Percentiles rank a stretch among this genome's conserved stretches.
Evolutionary conservation across 2,329 filamentous ascomycete species (phyloP).

Genomic region (Anisogramma anomala): DNA sequence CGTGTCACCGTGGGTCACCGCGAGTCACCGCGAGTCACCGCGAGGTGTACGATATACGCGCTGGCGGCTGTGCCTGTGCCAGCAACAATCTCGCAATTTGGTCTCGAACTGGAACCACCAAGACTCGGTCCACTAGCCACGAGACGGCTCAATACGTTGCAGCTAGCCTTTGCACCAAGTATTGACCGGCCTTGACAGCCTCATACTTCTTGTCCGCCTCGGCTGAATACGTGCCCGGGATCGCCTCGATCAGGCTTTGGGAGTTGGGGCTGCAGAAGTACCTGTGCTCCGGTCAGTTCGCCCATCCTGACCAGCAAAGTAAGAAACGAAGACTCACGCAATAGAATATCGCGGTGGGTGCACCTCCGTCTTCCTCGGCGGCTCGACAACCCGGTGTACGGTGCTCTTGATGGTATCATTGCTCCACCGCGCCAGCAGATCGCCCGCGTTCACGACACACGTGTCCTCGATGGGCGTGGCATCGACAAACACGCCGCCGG

Average conservation of each 20-base stretch:
- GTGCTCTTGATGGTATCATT: conserved; percentile 89
- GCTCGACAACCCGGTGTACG: conserved; percentile 80
- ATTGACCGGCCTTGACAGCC: conserved; percentile 67
- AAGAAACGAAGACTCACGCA: conserved; percentile 43
- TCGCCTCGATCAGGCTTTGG: conserved; percentile 62
- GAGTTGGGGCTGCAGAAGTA: conserved; percentile 88
- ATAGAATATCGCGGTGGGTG: conserved; percentile 78
- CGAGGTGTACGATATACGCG: too few species aligned
- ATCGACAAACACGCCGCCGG: conserved; percentile 67
- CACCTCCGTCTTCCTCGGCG: conserved; percentile 44
- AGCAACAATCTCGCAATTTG: too few species aligned
- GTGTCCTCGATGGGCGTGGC: conserved; percentile 72
- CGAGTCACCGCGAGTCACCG: too few species aligned
- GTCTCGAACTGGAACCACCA: too few species aligned
- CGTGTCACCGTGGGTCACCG: too few species aligned
- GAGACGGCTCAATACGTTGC: conserved; percentile 62
- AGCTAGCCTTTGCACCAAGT: conserved; percentile 64
- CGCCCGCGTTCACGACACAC: conserved; percentile 81
- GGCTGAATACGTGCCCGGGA: conserved; percentile 61
- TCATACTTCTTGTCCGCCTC: conserved; percentile 66
- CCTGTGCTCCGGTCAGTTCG: conserved; percentile 22
- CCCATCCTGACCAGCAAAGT: background rate
- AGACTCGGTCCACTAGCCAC: too few species aligned
- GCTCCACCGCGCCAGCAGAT: conserved; percentile 76
- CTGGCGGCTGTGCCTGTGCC: too few species aligned